Conservation (phyloP, 2,329 filamentous ascomycete species). For the Chaetomium globosum region DNA sequence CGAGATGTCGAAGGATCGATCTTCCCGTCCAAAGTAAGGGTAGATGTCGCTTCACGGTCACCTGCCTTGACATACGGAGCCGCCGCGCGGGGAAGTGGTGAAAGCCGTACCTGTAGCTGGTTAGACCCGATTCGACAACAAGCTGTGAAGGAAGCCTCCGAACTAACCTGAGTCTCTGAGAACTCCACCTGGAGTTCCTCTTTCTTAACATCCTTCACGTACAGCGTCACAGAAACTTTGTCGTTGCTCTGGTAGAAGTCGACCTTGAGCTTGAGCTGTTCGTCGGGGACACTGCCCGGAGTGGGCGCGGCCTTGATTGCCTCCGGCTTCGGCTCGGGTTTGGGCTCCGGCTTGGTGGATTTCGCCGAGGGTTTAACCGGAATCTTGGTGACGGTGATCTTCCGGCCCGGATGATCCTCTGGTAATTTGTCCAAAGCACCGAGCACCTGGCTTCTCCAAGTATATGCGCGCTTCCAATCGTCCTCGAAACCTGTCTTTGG, state of each 20-base stretch:
- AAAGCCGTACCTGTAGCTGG: constrained; percentile 30
- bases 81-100: constrained; percentile 33
- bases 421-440: constrained; percentile 49
- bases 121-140: constrained; percentile 10
- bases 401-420: constrained; percentile 50
- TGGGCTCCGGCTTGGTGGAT: constrained; percentile 29
- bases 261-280: constrained; percentile 43
- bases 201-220: constrained; percentile 46
- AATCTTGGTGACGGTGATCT: constrained; percentile 46
- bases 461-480: constrained; percentile 48
- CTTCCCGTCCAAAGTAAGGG: constrained; percentile 34
- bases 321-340: constrained; percentile 9
- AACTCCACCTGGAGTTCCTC: constrained; percentile 36
- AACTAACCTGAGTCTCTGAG: constrained; percentile 29
- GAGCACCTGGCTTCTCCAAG: constrained; percentile 54
- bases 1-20: constrained; percentile 35
- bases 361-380: constrained; percentile 38
- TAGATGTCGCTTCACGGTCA: constrained; percentile 35
- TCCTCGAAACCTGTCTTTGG: constrained; percentile 32
- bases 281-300: constrained; percentile 32
- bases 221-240: constrained; percentile 45
- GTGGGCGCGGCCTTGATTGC: constrained; percentile 15
- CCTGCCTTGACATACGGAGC: constrained; percentile 36
- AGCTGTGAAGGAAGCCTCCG: not conserved
- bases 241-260: constrained; percentile 49